Evolutionary conservation across 2,329 filamentous ascomycete genomes (phyloP).

Genomic region (Fusarium odoratissimum): DNA sequence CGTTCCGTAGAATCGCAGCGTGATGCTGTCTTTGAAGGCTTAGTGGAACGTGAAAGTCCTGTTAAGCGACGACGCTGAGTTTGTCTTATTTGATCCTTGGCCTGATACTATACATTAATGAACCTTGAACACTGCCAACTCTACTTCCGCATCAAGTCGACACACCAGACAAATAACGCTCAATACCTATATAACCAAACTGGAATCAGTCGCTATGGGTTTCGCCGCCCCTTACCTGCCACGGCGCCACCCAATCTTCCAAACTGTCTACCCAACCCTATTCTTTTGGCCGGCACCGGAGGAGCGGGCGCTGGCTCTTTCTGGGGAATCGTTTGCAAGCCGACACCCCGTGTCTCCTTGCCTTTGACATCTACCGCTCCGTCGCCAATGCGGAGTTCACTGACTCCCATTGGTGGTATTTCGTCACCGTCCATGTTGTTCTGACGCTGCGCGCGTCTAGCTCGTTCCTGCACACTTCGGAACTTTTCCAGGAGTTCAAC

Average conservation of each 20-base stretch:
- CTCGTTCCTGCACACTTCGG: constrained; percentile 87
- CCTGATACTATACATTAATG: constrained; percentile 37
- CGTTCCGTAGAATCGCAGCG: constrained; percentile 69
- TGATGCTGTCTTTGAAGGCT: constrained; percentile 79
- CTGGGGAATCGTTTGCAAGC: constrained; percentile 56
- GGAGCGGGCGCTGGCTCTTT: constrained; percentile 61
- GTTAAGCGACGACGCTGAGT: constrained; percentile 53
- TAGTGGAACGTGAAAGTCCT: constrained; percentile 73
- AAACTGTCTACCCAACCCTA: constrained; percentile 74
- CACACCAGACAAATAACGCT: constrained; percentile 14
- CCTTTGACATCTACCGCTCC: constrained; percentile 53
- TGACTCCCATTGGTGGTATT: constrained; percentile 57
- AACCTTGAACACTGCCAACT: constrained; percentile 4
- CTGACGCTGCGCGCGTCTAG: constrained; percentile 75
- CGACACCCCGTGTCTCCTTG: constrained; percentile 54
- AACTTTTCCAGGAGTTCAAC: constrained; percentile 95
- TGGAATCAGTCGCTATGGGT: constrained; percentile 35
- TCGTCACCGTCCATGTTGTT: constrained; percentile 62
- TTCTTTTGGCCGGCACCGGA: constrained; percentile 66
- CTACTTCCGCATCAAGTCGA: constrained; percentile 5
- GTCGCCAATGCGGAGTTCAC: constrained; percentile 57
- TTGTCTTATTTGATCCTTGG: constrained; percentile 22
- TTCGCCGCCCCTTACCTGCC: constrained; percentile 70
- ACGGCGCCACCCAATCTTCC: constrained; percentile 79
- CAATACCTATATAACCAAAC: constrained; percentile 15